Base-by-base conservation (phyloP, 768 basidiomycete species). In the Saitozyma sp. region DNA sequence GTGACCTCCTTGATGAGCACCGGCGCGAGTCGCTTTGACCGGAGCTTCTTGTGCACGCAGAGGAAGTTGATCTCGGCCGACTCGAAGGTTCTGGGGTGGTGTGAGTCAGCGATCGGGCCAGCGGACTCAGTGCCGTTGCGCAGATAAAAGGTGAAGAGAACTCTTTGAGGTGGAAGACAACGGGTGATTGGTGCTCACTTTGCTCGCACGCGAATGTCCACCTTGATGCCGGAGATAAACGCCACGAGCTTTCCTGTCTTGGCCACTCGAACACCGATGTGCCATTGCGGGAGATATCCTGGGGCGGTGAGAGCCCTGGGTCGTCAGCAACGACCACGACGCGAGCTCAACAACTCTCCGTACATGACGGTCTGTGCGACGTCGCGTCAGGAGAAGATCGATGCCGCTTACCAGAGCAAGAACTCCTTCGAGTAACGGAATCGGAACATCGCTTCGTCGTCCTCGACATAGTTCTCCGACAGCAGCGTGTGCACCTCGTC, bases 1-100 rank as follows among this genome's bases (percentile, higher is more conserved):
- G 96, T 98, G 29, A 98, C 89, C 75, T 99, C 96, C 78, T 96
- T 96, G 81, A 99, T 98, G 54, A 99, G 84, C 11, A 98, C 91
- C 0, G 96, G 96, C 0, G 96, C 88, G 20, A 98, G 83, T 46
- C 96, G 89, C 78, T 97, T 97, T 0, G 92, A 90, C 16, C 96
- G 89, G 42, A 98, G 82, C 80, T 96, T 97, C 83, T 99, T 99
- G 84, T 96, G 94, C 1, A 97, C 88, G 72, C 92, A 95, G 54
- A 99, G 88, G 80, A 91, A 98, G 79, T 98, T 99, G 82, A 99
- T 94, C 80, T 98, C 96, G 77, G 87, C 88, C 48, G 87, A 86
- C 38, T 80, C 81, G 74, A 98, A 84, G 6, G 83, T 80, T 51
- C 90, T 93, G 63, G 42, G 61, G 29, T 2, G 29, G 5, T 29